Percentiles rank a stretch among this genome's conserved stretches.
These are phyloP conservation scores for Geosmithia morbida DNA, from an alignment of 2,329 filamentous ascomycete genomes.

Conservation along the genomic window DNA sequence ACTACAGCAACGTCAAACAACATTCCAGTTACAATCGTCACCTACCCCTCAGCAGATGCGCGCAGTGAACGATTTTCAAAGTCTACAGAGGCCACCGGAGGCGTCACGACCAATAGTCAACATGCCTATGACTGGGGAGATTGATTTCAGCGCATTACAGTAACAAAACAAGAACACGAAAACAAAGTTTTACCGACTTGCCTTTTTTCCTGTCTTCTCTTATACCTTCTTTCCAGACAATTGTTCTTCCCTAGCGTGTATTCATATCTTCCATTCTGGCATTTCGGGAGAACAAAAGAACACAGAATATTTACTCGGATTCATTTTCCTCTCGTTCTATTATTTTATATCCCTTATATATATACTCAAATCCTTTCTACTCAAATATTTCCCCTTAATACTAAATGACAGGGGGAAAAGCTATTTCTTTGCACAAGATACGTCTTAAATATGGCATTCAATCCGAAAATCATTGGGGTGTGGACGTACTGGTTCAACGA, in stretches of 20 bases:
- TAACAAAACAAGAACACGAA: neutral
- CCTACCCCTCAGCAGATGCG: constrained; percentile 8
- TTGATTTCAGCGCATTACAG: constrained; percentile 10
- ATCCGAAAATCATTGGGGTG: too few species aligned
- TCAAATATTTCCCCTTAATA: neutral
- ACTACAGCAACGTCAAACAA: constrained; percentile 14
- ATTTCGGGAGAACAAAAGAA: neutral
- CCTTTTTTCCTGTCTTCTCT: too few species aligned
- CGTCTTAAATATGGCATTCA: too few species aligned
- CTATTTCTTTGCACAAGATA: too few species aligned
- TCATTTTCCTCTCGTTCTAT: too few species aligned
- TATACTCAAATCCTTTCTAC: neutral
- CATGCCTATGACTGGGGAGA: constrained; percentile 14
- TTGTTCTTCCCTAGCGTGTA: neutral
- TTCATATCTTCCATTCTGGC: neutral
- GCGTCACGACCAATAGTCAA: constrained; percentile 8
- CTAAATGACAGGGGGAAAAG: too few species aligned
- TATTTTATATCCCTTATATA: neutral
- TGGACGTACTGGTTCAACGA: too few species aligned
- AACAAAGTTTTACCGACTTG: neutral
- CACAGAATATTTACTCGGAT: too few species aligned
- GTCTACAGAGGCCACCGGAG: constrained; percentile 27
- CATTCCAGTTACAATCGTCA: constrained; percentile 15
- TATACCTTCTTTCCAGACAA: too few species aligned
- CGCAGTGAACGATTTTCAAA: constrained; percentile 28